Conservation (phyloP, 1,139 yeast genomes). For the Sugiyamaella neomexicana region DNA sequence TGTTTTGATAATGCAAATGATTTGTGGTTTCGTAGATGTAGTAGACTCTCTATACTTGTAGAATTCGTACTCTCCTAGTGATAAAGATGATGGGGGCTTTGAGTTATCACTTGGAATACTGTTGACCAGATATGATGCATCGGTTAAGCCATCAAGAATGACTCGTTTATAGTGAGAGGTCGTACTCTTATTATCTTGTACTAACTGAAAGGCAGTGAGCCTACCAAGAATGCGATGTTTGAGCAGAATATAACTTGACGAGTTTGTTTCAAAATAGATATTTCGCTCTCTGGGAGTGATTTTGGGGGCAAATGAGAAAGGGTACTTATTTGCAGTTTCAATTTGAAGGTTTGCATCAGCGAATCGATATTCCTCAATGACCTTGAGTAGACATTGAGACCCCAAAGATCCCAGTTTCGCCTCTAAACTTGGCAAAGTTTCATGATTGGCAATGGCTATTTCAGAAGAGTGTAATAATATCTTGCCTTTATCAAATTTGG, state of each 20-base stretch:
- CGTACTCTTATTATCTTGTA: not conserved
- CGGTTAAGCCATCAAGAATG: conserved; percentile 9
- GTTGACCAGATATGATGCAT: not conserved
- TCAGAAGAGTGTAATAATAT: conserved; percentile 59
- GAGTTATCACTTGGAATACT: not conserved
- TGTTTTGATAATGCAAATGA: conserved; percentile 17
- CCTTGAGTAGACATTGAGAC: conserved; percentile 54
- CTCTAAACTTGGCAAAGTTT: conserved; percentile 48
- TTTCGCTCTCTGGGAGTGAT: conserved; percentile 46
- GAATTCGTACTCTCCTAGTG: conserved; percentile 13
- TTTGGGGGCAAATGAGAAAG: conserved; percentile 60
- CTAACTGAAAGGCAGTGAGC: conserved; percentile 51
- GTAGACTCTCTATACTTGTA: not conserved
- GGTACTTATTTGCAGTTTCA: conserved; percentile 29
- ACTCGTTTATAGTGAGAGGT: conserved; percentile 6
- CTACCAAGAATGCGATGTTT: conserved; percentile 60
- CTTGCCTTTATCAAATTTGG: conserved; percentile 77
- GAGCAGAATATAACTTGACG: conserved; percentile 47
- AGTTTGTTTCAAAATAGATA: conserved; percentile 48
- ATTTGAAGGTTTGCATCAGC: conserved; percentile 18
- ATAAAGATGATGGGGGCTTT: not conserved
- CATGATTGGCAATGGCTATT: conserved; percentile 44
- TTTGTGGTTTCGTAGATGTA: conserved; percentile 1
- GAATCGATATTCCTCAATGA: conserved; percentile 45
- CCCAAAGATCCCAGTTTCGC: conserved; percentile 58